Conservation (phyloP, 805 yeast species). For the Starmerella roubikii region DNA sequence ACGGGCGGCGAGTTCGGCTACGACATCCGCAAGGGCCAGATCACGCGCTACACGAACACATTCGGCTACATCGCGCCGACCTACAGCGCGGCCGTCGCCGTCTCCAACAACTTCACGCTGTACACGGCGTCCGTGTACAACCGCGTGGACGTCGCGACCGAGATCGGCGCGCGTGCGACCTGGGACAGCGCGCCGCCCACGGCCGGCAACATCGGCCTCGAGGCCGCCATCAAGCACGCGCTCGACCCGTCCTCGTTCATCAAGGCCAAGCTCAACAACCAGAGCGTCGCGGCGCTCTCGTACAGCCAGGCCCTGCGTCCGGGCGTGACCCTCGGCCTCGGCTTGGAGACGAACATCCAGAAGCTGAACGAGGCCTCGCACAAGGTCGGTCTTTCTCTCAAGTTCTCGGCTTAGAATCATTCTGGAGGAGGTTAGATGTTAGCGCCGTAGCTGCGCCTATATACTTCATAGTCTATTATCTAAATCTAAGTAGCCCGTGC, state of each 20-base stretch:
- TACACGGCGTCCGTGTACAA: slow-evolving; percentile 81
- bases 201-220: slow-evolving; percentile 72
- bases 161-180: slow-evolving; percentile 96
- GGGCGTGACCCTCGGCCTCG: slow-evolving; percentile 92
- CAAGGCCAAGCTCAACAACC: slow-evolving; percentile 93
- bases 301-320: slow-evolving; percentile 92
- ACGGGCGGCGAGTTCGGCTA: slow-evolving; percentile 96
- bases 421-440: too few species aligned
- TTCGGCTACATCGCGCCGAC: slow-evolving; percentile 82
- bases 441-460: too few species aligned
- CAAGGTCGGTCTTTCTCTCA: slow-evolving; percentile 89
- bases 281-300: slow-evolving; percentile 84
- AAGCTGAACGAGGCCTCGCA: slow-evolving; percentile 93
- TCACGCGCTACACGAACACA: slow-evolving; percentile 87
- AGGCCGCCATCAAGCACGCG: slow-evolving; percentile 88
- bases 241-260: slow-evolving; percentile 80
- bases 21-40: slow-evolving; percentile 84
- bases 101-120: slow-evolving; percentile 66
- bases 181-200: slow-evolving; percentile 73
- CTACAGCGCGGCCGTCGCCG: slow-evolving; percentile 74
- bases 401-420: slow-evolving; percentile 88
- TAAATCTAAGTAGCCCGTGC: too few species aligned
- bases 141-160: slow-evolving; percentile 78
- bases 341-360: slow-evolving; percentile 92
- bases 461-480: too few species aligned